Conservation (phyloP, 331 rosid species). For the Pyracantha coccinea region DNA sequence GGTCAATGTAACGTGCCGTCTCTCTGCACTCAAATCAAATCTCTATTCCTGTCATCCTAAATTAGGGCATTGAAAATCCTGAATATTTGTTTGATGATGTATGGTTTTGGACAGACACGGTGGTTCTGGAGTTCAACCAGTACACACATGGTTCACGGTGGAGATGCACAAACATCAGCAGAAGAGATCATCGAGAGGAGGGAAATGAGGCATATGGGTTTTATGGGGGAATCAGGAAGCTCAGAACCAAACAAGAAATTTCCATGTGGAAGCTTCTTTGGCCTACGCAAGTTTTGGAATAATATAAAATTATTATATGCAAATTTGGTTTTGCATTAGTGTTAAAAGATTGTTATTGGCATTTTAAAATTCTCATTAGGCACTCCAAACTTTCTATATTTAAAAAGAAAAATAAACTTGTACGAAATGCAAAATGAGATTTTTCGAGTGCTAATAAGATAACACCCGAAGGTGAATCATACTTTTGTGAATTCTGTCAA, state of each 20-base stretch:
- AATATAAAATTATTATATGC: not conserved
- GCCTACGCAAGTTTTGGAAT: conserved; percentile 68
- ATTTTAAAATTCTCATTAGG: too few relatives aligned
- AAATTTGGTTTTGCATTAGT: too few relatives aligned
- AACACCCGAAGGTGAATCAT: too few relatives aligned
- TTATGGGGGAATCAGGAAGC: conserved; percentile 84
- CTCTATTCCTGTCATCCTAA: not conserved
- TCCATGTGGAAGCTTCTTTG: conserved; percentile 56
- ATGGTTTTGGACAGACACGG: conserved; percentile 37
- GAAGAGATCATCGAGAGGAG: conserved; percentile 68
- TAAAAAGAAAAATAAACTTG: too few relatives aligned
- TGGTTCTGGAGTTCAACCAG: conserved; percentile 84
- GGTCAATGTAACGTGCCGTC: too few relatives aligned
- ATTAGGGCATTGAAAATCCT: not conserved
- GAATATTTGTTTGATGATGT: not conserved
- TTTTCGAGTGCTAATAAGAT: too few relatives aligned
- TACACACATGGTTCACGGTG: conserved; percentile 67
- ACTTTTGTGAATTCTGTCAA: too few relatives aligned
- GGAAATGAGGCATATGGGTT: conserved; percentile 82
- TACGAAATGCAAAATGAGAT: too few relatives aligned
- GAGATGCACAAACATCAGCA: conserved; percentile 47
- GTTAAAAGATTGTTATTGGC: too few relatives aligned
- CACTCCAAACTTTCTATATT: too few relatives aligned
- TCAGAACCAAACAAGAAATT: conserved; percentile 37
- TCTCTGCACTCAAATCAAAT: too few relatives aligned